phyloP scores from a whole-genome alignment of 179 eudicot genomes.

The Corrigiola litoralis region DNA sequence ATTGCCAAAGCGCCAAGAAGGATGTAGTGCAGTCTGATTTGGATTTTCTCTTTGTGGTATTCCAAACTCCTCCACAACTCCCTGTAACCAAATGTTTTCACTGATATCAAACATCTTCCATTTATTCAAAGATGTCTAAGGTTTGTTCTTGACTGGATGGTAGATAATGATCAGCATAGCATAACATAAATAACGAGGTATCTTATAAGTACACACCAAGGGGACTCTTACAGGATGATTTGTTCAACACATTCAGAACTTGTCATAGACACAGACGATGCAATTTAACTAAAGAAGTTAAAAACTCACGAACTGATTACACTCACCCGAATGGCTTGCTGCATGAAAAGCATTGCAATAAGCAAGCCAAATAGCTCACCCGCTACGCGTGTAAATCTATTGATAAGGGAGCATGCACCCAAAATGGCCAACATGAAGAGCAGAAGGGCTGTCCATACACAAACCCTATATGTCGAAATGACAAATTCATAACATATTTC shows the following conservation, averaged over 20 bases:
- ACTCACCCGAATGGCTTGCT: constrained; percentile 91
- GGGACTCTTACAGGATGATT: background rate
- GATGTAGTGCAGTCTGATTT: constrained; percentile 53
- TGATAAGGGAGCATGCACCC: constrained; percentile 98
- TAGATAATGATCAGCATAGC: background rate
- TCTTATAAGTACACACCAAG: background rate
- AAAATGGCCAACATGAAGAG: constrained; percentile 81
- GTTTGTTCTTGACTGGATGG: background rate
- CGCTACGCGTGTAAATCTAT: constrained; percentile 95
- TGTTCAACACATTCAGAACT: background rate
- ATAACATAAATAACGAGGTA: background rate
- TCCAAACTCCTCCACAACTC: constrained; percentile 89
- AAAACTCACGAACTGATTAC: background rate
- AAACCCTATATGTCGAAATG: constrained; percentile 55
- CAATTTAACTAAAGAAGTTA: background rate
- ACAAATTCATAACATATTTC: background rate
- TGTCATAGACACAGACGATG: background rate
- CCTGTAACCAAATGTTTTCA: constrained; percentile 44
- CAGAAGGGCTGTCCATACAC: constrained; percentile 93
- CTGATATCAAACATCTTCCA: background rate
- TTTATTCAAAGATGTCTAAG: background rate
- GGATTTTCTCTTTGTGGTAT: constrained; percentile 71
- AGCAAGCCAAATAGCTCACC: constrained; percentile 96
- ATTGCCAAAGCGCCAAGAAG: constrained; percentile 98
- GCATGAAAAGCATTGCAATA: constrained; percentile 99